phyloP scores from a whole-genome alignment of 352 stramenopile species.

The Peronosclerospora sorghi region DNA sequence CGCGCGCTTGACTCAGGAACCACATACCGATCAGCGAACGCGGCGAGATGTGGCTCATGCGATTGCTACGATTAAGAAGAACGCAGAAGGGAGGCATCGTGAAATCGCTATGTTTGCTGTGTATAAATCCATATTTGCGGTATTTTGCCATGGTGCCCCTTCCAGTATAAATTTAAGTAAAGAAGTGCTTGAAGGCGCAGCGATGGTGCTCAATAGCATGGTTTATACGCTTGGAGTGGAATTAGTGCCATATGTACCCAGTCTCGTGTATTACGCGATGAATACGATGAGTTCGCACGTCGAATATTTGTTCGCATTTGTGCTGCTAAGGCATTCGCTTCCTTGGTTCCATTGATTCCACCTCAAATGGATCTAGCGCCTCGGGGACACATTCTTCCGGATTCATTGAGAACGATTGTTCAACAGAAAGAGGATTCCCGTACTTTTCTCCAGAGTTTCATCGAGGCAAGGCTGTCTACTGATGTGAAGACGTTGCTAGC shows the following conservation, averaged over 20 bases:
- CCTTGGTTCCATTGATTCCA: slow-evolving; percentile 56
- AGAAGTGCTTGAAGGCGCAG: slow-evolving; percentile 26
- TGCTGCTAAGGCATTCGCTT: slow-evolving; percentile 53
- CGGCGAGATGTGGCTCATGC: slow-evolving; percentile 25
- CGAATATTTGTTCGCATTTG: slow-evolving; percentile 26
- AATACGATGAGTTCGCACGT: slow-evolving; percentile 43
- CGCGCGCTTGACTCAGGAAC: slow-evolving; percentile 15
- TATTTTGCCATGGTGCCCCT: slow-evolving; percentile 8
- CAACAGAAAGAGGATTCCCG: slow-evolving; percentile 47
- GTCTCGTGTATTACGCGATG: slow-evolving; percentile 61
- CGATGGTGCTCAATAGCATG: slow-evolving; percentile 48
- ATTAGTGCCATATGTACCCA: slow-evolving; percentile 51
- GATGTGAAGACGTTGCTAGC: slow-evolving; percentile 26
- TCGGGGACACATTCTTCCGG: slow-evolving; percentile 1
- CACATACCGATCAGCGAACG: slow-evolving; percentile 17
- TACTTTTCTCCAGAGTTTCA: slow-evolving; percentile 52
- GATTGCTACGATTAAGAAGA: slow-evolving; percentile 37
- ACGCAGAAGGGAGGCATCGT: slow-evolving; percentile 14
- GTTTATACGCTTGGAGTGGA: slow-evolving; percentile 20
- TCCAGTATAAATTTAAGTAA: background rate
- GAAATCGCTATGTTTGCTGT: slow-evolving; percentile 37
- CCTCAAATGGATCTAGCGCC: slow-evolving; percentile 58
- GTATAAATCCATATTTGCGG: slow-evolving; percentile 37
- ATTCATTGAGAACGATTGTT: slow-evolving; percentile 18
- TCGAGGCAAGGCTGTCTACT: slow-evolving; percentile 41